A percentile compares a stretch with the other conserved stretches of the same genome.
Conservation (phyloP, 1,284 basidiomycete genomes). For the Chondrostereum purpureum region DNA sequence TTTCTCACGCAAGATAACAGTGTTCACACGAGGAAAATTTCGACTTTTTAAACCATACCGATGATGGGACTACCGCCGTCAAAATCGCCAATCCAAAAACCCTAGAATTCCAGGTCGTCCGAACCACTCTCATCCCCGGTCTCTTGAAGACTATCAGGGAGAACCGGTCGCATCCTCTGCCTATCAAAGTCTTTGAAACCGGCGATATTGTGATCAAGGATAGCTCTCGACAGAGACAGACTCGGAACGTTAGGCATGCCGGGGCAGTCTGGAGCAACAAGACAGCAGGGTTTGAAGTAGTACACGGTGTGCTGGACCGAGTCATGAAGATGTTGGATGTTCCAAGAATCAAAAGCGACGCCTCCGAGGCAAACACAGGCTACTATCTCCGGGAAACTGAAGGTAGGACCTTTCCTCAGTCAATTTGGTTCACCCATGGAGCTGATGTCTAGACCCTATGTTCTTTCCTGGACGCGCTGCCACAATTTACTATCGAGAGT, state of each 20-base stretch:
- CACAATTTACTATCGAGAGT: constrained; percentile 78
- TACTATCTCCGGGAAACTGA: constrained; percentile 89
- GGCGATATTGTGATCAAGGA: constrained; percentile 95
- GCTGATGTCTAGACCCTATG: constrained; percentile 58
- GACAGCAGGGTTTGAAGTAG: constrained; percentile 94
- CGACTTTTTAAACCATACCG: constrained; percentile 80
- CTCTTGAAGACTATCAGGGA: constrained; percentile 96
- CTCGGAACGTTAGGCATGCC: constrained; percentile 82
- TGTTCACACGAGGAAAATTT: constrained; percentile 99
- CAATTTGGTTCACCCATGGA: not conserved
- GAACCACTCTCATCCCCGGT: constrained; percentile 92
- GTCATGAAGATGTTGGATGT: constrained; percentile 94
- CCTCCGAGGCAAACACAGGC: constrained; percentile 57
- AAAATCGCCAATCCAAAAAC: constrained; percentile 97
- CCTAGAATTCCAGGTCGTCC: constrained; percentile 95
- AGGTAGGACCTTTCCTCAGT: constrained; percentile 48
- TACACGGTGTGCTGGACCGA: constrained; percentile 91
- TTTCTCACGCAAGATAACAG: constrained; percentile 35
- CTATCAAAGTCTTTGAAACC: constrained; percentile 91
- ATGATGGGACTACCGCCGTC: constrained; percentile 78
- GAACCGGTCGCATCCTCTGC: constrained; percentile 90
- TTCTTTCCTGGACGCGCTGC: constrained; percentile 96
- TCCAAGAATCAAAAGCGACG: constrained; percentile 62
- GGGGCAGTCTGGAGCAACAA: constrained; percentile 95
- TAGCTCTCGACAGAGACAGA: constrained; percentile 68